Percentiles rank a stretch among this genome's conserved stretches.
Conservation (phyloP, 176 grass and related monocot genomes). For the Carex pumila region DNA sequence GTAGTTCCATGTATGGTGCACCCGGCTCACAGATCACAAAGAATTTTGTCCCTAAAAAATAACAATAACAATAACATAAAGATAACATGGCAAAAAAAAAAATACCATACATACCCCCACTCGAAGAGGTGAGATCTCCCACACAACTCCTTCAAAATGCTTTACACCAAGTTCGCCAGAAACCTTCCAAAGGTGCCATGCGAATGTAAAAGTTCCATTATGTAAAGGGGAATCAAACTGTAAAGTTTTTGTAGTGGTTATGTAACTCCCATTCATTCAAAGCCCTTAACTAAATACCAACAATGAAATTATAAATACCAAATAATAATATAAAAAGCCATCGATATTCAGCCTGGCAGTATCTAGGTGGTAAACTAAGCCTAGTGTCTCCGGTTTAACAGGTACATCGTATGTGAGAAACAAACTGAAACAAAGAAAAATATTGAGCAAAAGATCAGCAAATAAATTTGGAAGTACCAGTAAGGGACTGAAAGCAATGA, state of each 20-base stretch:
- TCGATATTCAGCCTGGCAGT: neutral
- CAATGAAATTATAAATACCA: neutral
- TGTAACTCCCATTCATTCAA: neutral
- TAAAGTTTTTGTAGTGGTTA: neutral
- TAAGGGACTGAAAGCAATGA: constrained; percentile 89
- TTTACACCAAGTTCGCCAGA: neutral
- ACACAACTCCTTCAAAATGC: neutral
- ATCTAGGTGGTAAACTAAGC: neutral
- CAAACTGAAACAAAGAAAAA: neutral
- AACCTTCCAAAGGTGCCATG: neutral
- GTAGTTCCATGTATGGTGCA: constrained; percentile 50
- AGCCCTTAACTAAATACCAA: neutral
- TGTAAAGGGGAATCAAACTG: neutral
- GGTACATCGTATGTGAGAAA: neutral
- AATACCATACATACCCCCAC: neutral
- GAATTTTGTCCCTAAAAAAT: constrained; percentile 73
- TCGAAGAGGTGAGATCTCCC: neutral
- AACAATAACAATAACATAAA: constrained; percentile 3
- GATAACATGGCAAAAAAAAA: neutral
- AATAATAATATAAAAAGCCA: neutral
- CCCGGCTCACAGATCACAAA: constrained; percentile 82
- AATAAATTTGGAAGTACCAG: constrained; percentile 37
- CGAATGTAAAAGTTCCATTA: neutral
- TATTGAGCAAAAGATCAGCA: neutral
- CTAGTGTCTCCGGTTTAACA: neutral